A percentile compares a stretch with the other conserved stretches of the same genome.
Conservation (phyloP, 208 protist species). For the Naegleria gruberi region DNA sequence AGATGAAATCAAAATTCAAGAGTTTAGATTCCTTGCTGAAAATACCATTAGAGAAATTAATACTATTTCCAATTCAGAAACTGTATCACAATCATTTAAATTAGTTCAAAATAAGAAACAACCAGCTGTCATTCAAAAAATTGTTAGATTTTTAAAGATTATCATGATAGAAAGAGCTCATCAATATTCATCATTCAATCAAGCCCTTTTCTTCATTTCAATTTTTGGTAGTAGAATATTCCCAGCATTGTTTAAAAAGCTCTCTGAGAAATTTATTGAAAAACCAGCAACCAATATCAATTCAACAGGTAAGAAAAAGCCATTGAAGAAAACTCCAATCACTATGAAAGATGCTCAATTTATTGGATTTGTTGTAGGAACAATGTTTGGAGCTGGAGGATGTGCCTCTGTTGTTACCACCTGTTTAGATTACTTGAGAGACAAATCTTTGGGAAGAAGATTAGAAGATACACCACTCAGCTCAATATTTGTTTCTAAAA, state of each 20-base stretch:
- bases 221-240: not conserved
- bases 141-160: not conserved
- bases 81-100: not conserved
- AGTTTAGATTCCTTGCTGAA: not conserved
- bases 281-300: not conserved
- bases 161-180: not conserved
- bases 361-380: not conserved
- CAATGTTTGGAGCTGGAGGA: not conserved
- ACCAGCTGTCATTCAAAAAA: not conserved
- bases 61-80: not conserved
- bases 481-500: not conserved
- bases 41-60: not conserved
- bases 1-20: not conserved
- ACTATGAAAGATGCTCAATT: not conserved
- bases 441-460: not conserved
- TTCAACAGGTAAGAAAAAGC: not conserved
- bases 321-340: not conserved
- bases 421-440: not conserved
- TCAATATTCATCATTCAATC: not conserved
- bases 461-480: not conserved
- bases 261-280: not conserved
- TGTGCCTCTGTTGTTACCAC: not conserved
- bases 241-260: not conserved
- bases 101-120: not conserved
- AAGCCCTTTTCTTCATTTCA: not conserved